A percentile compares a stretch with the other conserved stretches of the same genome.
These are phyloP conservation scores for Lasiosphaeria miniovina DNA, from an alignment of 495 filamentous ascomycete genomes.

Conservation along the genomic window DNA sequence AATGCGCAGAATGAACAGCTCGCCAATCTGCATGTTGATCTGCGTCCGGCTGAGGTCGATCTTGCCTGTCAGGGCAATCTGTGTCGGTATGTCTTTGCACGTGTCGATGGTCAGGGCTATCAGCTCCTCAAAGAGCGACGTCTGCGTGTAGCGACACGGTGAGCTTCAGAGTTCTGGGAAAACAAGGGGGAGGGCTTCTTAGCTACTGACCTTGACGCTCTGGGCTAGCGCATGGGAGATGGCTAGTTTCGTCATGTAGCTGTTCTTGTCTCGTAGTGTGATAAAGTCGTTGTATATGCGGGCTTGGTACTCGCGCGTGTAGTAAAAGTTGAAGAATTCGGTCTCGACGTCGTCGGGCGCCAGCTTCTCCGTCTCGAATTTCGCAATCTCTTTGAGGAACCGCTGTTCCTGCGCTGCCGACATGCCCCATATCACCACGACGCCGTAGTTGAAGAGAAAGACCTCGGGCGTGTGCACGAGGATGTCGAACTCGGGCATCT, in stretches of 20 bases:
- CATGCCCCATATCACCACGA: constrained; percentile 99
- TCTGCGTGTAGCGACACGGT: constrained; percentile 47
- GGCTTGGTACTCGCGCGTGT: constrained; percentile 93
- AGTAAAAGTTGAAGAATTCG: constrained; percentile 99
- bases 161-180: not conserved
- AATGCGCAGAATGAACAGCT: constrained; percentile 94
- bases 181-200: not conserved
- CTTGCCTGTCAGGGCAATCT: constrained; percentile 87
- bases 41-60: constrained; percentile 77
- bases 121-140: constrained; percentile 94
- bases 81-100: constrained; percentile 83
- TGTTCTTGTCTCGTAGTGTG: constrained; percentile 82
- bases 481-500: constrained; percentile 61
- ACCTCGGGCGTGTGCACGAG: constrained; percentile 86
- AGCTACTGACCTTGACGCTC: constrained; percentile 71
- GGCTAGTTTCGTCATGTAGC: constrained; percentile 96
- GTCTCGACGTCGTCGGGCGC: constrained; percentile 84
- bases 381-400: constrained; percentile 91
- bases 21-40: constrained; percentile 98
- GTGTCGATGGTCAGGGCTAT: constrained; percentile 88
- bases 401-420: constrained; percentile 74
- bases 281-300: constrained; percentile 99
- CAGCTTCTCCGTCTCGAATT: constrained; percentile 90
- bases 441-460: constrained; percentile 95
- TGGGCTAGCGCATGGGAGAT: constrained; percentile 94